Conservation (phyloP, 495 filamentous ascomycete species). For the Neurospora sp. region DNA sequence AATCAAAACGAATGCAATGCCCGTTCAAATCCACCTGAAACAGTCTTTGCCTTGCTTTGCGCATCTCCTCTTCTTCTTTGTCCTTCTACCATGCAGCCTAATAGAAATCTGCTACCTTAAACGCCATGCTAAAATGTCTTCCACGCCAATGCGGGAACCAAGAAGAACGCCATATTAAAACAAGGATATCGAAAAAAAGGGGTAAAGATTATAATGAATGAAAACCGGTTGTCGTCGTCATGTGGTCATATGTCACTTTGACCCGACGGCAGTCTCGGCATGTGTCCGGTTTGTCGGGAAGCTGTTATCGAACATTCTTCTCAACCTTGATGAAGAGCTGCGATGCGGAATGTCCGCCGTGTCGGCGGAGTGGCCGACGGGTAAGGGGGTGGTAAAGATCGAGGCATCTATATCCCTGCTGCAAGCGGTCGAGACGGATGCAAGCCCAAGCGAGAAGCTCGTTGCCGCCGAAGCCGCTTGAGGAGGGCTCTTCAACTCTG, state of each 20-base stretch:
- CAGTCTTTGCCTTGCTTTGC: neutral
- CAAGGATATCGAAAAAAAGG: neutral
- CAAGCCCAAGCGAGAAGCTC: slow-evolving; percentile 75
- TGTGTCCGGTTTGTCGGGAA: neutral
- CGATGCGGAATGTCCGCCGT: slow-evolving; percentile 51
- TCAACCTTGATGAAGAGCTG: slow-evolving; percentile 58
- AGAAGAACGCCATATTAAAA: neutral
- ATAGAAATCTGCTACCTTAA: neutral
- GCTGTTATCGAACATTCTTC: slow-evolving; percentile 22
- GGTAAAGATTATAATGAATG: neutral
- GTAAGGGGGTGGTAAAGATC: slow-evolving; percentile 49
- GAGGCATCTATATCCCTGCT: slow-evolving; percentile 65
- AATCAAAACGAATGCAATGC: neutral
- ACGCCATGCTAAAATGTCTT: neutral
- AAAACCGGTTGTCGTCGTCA: neutral
- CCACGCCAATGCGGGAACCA: neutral
- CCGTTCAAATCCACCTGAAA: neutral
- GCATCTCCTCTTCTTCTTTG: neutral
- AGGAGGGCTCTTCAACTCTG: slow-evolving; percentile 68
- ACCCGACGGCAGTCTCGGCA: neutral
- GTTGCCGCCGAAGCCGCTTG: slow-evolving; percentile 37
- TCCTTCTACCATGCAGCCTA: neutral
- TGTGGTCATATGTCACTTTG: neutral
- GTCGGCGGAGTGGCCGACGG: slow-evolving; percentile 5
- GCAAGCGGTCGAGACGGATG: slow-evolving; percentile 74